These are phyloP conservation scores for Athelia sp. DNA, from an alignment of 1,284 basidiomycete species.

Conservation along the genomic window DNA sequence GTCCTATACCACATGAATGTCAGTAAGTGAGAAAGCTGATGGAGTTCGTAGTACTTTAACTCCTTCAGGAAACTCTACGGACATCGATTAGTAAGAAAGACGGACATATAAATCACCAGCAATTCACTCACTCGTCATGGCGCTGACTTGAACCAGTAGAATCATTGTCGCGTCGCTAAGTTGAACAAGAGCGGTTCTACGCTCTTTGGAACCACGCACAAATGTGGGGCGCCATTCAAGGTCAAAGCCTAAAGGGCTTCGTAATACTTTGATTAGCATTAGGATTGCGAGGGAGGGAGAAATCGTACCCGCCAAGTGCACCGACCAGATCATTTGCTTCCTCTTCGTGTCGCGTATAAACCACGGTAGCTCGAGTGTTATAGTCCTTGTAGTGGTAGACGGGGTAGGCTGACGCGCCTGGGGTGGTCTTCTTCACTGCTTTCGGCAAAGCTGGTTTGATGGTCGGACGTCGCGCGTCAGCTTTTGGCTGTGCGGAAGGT, in stretches of 20 bases:
- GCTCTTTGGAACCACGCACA: conserved; percentile 22
- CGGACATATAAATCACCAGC: background rate
- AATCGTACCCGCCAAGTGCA: conserved; percentile 31
- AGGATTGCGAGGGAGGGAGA: background rate
- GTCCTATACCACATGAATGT: conserved; percentile 25
- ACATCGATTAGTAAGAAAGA: background rate
- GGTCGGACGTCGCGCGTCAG: too few relatives aligned
- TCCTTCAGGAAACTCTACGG: conserved; percentile 39
- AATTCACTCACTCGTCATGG: conserved; percentile 47
- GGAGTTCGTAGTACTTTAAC: conserved; percentile 32
- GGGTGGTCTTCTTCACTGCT: background rate
- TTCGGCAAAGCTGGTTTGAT: background rate
- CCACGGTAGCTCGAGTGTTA: conserved; percentile 27
- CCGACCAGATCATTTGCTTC: conserved; percentile 38
- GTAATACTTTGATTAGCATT: background rate
- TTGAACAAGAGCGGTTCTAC: conserved; percentile 48
- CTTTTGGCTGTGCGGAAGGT: too few relatives aligned
- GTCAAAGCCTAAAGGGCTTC: conserved; percentile 58
- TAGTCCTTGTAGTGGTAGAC: conserved; percentile 38
- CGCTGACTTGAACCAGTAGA: conserved; percentile 50
- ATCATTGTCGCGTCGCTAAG: conserved; percentile 42
- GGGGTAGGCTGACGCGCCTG: conserved; percentile 14
- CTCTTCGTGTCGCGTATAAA: conserved; percentile 36
- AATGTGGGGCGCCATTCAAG: conserved; percentile 52
- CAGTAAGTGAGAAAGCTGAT: background rate